Conservation (phyloP, 306 rosid genomes). For the Corylus avellana region DNA sequence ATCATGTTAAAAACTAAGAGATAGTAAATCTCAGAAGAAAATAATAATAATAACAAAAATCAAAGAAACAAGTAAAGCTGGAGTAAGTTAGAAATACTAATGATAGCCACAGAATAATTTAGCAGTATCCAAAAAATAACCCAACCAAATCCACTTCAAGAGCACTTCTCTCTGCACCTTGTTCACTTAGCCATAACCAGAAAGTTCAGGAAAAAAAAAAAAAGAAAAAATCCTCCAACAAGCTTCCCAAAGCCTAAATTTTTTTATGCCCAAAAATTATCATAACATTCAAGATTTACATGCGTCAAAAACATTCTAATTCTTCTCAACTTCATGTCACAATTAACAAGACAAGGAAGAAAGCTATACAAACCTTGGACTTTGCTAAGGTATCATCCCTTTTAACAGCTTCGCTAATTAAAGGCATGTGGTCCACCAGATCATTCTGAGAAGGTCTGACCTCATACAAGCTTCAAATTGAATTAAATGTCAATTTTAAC, state of each 20-base stretch:
- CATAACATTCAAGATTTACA: background rate
- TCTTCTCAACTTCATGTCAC: conserved; percentile 5
- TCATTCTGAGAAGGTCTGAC: conserved; percentile 49
- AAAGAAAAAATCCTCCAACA: background rate
- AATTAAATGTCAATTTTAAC: conserved; percentile 12
- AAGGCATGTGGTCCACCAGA: conserved; percentile 35
- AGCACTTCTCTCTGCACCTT: background rate
- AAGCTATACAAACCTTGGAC: conserved; percentile 60
- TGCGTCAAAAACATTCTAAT: background rate
- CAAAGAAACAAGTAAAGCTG: background rate
- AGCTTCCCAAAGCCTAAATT: background rate
- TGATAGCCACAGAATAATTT: background rate
- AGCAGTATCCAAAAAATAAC: background rate
- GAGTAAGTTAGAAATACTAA: background rate
- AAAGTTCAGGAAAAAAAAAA: background rate
- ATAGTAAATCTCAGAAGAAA: background rate
- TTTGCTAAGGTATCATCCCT: conserved; percentile 39
- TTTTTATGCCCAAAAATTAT: background rate
- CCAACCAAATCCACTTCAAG: background rate
- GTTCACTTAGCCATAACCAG: background rate
- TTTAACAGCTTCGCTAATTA: conserved; percentile 45
- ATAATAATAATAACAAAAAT: background rate
- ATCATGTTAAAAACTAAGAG: background rate
- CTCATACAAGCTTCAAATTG: conserved; percentile 55
- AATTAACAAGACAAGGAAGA: conserved; percentile 16